Evolutionary conservation across 2,329 filamentous ascomycete species (phyloP).

Genomic region (Huntiella bhutanensis): DNA sequence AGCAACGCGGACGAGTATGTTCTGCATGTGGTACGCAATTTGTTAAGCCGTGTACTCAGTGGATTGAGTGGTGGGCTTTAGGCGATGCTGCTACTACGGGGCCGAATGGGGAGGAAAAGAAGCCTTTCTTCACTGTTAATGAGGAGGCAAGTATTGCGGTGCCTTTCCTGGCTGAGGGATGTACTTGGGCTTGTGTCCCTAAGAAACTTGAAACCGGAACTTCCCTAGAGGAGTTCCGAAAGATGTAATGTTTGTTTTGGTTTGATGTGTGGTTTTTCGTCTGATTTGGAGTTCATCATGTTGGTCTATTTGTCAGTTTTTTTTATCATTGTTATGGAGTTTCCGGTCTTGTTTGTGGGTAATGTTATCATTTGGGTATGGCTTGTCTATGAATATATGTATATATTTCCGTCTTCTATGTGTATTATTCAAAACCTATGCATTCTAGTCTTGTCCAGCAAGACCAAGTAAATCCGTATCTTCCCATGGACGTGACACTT

Average conservation of each 20-base stretch:
- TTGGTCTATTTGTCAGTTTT: not conserved
- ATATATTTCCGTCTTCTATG: constrained; percentile 5
- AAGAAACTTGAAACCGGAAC: constrained; percentile 2
- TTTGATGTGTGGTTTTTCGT: not conserved
- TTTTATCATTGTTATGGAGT: not conserved
- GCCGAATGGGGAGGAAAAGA: not conserved
- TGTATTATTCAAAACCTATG: not conserved
- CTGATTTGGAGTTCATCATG: not conserved
- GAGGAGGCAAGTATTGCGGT: constrained; percentile 10
- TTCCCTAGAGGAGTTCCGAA: constrained; percentile 1
- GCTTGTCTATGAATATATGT: not conserved
- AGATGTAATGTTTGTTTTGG: not conserved
- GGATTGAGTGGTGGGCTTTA: constrained; percentile 42
- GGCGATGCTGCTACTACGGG: not conserved
- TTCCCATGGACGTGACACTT: constrained; percentile 14
- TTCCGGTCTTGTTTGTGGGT: not conserved
- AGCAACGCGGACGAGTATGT: constrained; percentile 29
- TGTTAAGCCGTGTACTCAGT: constrained; percentile 33
- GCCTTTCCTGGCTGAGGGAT: constrained; percentile 12
- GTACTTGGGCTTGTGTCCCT: constrained; percentile 10
- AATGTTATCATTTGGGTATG: not conserved
- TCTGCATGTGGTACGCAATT: constrained; percentile 30
- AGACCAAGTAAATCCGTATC: not conserved
- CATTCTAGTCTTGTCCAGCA: constrained; percentile 6
- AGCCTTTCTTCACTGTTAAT: constrained; percentile 1